Base-by-base conservation (phyloP, 805 yeast genomes). In the Kurtzmaniella fragi region DNA sequence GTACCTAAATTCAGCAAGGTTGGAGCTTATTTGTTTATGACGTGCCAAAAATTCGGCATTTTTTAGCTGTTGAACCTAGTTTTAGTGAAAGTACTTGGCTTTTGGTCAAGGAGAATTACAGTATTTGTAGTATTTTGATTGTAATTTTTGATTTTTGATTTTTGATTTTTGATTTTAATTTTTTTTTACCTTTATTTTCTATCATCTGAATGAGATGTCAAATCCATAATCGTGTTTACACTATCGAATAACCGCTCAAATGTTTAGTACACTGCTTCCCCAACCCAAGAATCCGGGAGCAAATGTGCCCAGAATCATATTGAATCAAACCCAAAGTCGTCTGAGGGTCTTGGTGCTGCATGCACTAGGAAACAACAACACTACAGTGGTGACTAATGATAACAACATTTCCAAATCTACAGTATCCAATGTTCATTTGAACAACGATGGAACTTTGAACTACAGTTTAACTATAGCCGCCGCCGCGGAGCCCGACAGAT, bases 391-490 rank as follows among this genome's bases (percentile, higher is more conserved):
- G 25, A 8, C 25, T 20, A 20, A 20, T 20, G 25, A 20, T 5
- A 20, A 20, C 8, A 20, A 8, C 25, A 5, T 8, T 20, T 5
- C 7, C 8, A 20, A 20, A 20, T 5, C 25, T 20, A 20, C 8
- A 20, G 25, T 20, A 20, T 35, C 52, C n/a, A 49, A 53, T 14
- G 47, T 57, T 20, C 52, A 56, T 30, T 35, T 59, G 13, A 56
- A 59, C 32, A 37, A 40, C 5, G 61, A 58, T 45, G 64, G 65
- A 4, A 41, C 54, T 12, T 31, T 59, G 17, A 55, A 62, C 39
- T 59, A 57, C 41, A 50, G 49, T 28, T 32, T 44, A 13, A 57
- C 67, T 1, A 53, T 59, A 8, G 56, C 61, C 2, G 36, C 47
- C 3, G 43, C 50, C 15, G 37, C 43, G 3, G 37, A 30, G 13